Evolutionary conservation across 805 yeast genomes (phyloP).

Genomic region (Wickerhamiella brachini): DNA sequence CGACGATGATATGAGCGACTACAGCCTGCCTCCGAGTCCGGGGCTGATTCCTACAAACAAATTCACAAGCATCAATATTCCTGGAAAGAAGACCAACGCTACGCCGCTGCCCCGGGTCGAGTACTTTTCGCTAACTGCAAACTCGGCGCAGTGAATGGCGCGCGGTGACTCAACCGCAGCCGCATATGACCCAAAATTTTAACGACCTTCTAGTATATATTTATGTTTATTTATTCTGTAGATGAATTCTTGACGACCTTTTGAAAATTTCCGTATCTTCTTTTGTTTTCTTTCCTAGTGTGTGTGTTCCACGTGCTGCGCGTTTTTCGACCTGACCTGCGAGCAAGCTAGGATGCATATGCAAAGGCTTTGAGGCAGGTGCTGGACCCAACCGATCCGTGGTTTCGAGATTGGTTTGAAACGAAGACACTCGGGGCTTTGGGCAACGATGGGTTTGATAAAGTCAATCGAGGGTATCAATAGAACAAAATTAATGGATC

Average conservation of each 20-base stretch:
- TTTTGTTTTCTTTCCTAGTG: too few relatives aligned
- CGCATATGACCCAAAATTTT: not conserved
- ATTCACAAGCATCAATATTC: not conserved
- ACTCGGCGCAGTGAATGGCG: not conserved
- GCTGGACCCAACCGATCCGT: not conserved
- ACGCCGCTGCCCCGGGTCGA: not conserved
- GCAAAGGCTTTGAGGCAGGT: not conserved
- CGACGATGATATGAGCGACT: constrained; percentile 5
- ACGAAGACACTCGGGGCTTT: too few relatives aligned
- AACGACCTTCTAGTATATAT: not conserved
- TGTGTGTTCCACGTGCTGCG: not conserved
- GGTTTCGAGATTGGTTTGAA: not conserved
- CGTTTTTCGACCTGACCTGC: not conserved
- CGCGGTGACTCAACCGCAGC: not conserved
- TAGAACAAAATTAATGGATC: too few relatives aligned
- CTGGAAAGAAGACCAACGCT: not conserved
- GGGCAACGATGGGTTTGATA: too few relatives aligned
- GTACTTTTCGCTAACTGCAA: not conserved
- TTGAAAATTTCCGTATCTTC: too few relatives aligned
- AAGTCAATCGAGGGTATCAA: too few relatives aligned
- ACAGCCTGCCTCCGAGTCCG: constrained; percentile 3
- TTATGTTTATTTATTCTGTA: not conserved
- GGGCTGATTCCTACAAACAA: not conserved
- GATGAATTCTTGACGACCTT: not conserved
- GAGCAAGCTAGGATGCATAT: not conserved